A percentile compares a stretch with the other conserved stretches of the same genome.
Conservation (phyloP, 2,329 filamentous ascomycete genomes). For the Apiospora arundinis region DNA sequence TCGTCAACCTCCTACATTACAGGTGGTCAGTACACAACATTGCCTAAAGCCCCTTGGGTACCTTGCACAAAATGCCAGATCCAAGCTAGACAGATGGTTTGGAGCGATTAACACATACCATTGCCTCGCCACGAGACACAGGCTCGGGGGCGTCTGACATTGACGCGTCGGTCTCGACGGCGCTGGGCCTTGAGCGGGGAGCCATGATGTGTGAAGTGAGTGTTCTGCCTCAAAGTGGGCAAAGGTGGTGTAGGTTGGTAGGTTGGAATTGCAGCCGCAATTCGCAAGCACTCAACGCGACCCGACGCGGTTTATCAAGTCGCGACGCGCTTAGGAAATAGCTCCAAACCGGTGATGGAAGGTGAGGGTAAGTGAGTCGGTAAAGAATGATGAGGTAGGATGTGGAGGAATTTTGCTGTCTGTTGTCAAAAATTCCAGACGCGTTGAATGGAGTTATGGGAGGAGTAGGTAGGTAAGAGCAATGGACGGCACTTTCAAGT, state of each 20-base stretch:
- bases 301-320: conserved; percentile 54
- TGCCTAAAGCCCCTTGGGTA: neutral
- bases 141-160: conserved; percentile 64
- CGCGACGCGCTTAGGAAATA: conserved; percentile 25
- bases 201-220: conserved; percentile 52
- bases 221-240: conserved; percentile 24
- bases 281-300: conserved; percentile 59
- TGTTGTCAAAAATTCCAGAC: conserved; percentile 9
- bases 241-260: neutral
- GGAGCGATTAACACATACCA: conserved; percentile 48
- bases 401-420: neutral
- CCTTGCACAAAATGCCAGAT: neutral
- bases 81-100: neutral
- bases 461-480: neutral
- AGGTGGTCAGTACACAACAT: neutral
- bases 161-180: conserved; percentile 65
- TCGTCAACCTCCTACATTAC: conserved; percentile 62
- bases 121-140: conserved; percentile 50
- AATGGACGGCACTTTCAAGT: neutral
- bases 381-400: conserved; percentile 15
- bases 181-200: conserved; percentile 59
- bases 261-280: conserved; percentile 24
- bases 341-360: conserved; percentile 4
- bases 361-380: neutral
- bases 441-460: neutral